Base-by-base conservation (phyloP, 805 yeast genomes). In the Diddensiella santjacobensis region DNA sequence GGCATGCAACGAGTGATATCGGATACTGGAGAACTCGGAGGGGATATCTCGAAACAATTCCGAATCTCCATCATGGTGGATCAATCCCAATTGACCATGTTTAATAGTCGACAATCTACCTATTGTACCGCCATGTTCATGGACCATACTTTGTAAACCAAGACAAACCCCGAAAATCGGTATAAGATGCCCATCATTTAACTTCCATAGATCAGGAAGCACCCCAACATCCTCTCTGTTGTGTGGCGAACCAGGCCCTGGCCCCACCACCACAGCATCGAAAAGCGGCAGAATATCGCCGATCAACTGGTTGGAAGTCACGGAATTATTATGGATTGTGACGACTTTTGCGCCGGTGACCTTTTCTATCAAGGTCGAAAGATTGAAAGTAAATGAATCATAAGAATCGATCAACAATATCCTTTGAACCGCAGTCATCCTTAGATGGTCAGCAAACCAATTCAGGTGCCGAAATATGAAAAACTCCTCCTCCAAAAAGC, bases 221-320 rank as follows among this genome's bases (percentile, higher is more conserved):
- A 88, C 74, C 0, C 96, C 96, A 23, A 84, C 78, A 58, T 90
- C 97, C 1, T 61, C 56, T 3, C 74, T 59, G 57, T 70, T 68
- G 1, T 68, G 65, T 0, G 99, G 99, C 57, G 86, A 80, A 0
- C 99, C 99, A 0, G 99, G 99, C 0, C 99, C 99, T 0, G 99
- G 99, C 0, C 99, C 99, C 5, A 93, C 74, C 0, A 93, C 80
- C 2, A 93, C 72, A 29, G 88, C 88, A 49, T 85, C 87, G 55
- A 87, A 81, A 4, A 70, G 60, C 0, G 73, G 70, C 17, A 87
- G 60, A 49, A 75, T 71, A 1, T 58, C 50, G 3, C 57, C 55
- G 42, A 84, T 69, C 35, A 63, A 50, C 8, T 42, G 66, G 2
- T 55, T 50, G 0, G 66, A 46, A 4, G 65, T 61, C 19, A 77